Evolutionary conservation across 441 rosid species (phyloP).

Genomic region (Populus trichocarpa): DNA sequence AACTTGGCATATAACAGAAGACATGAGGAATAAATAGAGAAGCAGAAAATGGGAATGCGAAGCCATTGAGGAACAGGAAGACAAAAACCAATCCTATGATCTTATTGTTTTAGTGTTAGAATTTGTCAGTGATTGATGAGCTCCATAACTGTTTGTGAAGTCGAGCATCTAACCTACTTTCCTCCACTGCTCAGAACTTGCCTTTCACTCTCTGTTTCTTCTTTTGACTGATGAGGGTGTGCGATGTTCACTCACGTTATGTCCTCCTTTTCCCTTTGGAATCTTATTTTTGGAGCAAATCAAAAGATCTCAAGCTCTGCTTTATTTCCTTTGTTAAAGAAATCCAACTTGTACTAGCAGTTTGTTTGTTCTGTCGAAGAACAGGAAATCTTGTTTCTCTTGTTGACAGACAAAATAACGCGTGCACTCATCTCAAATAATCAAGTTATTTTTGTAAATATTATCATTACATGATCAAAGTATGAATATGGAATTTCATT

Average conservation of each 20-base stretch:
- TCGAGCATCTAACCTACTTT: conserved; percentile 20
- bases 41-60: conserved; percentile 33
- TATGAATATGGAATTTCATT: not conserved
- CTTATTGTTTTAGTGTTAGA: conserved; percentile 1
- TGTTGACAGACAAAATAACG: too few relatives aligned
- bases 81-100: conserved; percentile 9
- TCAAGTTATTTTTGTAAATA: too few relatives aligned
- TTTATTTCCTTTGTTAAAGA: conserved; percentile 26
- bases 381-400: not conserved
- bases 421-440: too few relatives aligned
- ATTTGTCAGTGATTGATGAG: conserved; percentile 16
- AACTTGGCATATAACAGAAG: conserved; percentile 58
- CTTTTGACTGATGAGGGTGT: conserved; percentile 29
- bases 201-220: not conserved
- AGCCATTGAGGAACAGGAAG: conserved; percentile 51
- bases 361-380: not conserved
- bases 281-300: conserved; percentile 37
- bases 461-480: too few relatives aligned
- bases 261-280: conserved; percentile 32
- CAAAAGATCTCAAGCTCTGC: conserved; percentile 23
- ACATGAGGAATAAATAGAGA: conserved; percentile 32
- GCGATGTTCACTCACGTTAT: conserved; percentile 28
- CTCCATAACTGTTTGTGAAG: conserved; percentile 10
- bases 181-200: conserved; percentile 9
- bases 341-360: not conserved